These are phyloP conservation scores for Glarea lozoyensis DNA, from an alignment of 495 filamentous ascomycete genomes.

Conservation along the genomic window DNA sequence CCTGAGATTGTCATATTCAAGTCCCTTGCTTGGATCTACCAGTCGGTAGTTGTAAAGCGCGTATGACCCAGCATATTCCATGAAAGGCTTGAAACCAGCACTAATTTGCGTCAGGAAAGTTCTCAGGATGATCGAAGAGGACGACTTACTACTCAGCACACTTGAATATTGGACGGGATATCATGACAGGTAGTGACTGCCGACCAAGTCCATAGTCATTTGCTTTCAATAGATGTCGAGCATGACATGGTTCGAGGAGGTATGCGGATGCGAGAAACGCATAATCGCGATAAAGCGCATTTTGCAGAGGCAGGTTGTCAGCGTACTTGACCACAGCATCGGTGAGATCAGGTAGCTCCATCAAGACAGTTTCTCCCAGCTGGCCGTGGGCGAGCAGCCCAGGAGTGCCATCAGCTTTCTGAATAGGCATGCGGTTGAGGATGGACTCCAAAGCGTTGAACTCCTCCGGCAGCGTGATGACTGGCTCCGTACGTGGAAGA, in stretches of 20 bases:
- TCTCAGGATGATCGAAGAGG: neutral
- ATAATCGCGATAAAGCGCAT: slow-evolving; percentile 83
- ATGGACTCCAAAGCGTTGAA: slow-evolving; percentile 63
- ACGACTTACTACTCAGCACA: slow-evolving; percentile 69
- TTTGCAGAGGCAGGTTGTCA: slow-evolving; percentile 62
- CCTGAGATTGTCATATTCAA: slow-evolving; percentile 70
- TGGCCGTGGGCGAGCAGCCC: slow-evolving; percentile 67
- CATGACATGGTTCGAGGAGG: slow-evolving; percentile 88
- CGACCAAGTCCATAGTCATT: slow-evolving; percentile 68
- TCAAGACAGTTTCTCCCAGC: slow-evolving; percentile 58
- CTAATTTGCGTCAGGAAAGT: slow-evolving; percentile 22
- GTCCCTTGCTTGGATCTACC: slow-evolving; percentile 50
- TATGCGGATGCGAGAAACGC: slow-evolving; percentile 83
- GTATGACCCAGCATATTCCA: slow-evolving; percentile 91
- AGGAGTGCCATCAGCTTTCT: slow-evolving; percentile 54
- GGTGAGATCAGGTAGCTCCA: slow-evolving; percentile 66
- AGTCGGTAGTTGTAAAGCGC: slow-evolving; percentile 84
- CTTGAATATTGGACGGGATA: slow-evolving; percentile 66
- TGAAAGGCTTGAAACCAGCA: slow-evolving; percentile 73
- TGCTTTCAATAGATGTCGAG: slow-evolving; percentile 55
- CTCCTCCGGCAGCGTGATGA: slow-evolving; percentile 51
- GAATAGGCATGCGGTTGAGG: slow-evolving; percentile 65
- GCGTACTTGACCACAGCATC: slow-evolving; percentile 58
- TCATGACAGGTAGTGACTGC: slow-evolving; percentile 54
- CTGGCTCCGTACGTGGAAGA: slow-evolving; percentile 55